Evolutionary conservation across 805 yeast genomes (phyloP).

Genomic region (Priceomyces melissophilus): DNA sequence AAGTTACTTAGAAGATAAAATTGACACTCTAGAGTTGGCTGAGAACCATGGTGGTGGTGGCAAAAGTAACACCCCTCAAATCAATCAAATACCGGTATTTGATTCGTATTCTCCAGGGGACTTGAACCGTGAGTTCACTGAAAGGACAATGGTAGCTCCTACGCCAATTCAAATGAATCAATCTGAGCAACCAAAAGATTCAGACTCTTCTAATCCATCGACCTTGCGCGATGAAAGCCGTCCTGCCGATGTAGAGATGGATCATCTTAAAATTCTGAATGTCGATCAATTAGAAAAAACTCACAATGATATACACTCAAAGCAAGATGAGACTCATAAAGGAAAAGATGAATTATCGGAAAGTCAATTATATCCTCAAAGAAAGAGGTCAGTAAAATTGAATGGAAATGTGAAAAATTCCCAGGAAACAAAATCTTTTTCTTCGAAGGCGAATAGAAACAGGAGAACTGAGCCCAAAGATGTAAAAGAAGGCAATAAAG

Average conservation of each 20-base stretch:
- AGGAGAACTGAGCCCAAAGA: conserved; percentile 4
- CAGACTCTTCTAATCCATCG: neutral
- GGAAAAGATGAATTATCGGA: no score
- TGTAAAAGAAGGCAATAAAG: conserved; percentile 12
- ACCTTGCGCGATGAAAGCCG: neutral
- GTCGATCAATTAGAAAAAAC: no score
- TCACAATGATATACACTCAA: no score
- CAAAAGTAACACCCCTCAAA: conserved; percentile 22
- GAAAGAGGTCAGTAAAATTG: no score
- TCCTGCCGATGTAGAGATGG: no score
- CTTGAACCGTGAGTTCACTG: conserved; percentile 1
- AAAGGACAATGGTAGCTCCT: conserved; percentile 4
- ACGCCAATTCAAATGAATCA: conserved; percentile 9
- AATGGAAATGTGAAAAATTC: neutral
- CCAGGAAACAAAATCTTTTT: neutral
- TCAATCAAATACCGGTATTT: conserved; percentile 29
- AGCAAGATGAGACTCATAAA: no score
- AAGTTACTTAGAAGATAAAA: conserved; percentile 43
- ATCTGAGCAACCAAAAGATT: neutral
- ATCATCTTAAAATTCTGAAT: no score
- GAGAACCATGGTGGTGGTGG: conserved; percentile 29
- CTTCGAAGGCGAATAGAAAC: neutral
- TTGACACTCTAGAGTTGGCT: conserved; percentile 37
- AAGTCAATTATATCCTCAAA: no score
- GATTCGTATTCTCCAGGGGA: conserved; percentile 12